Evolutionary conservation across 345 rosid genomes (phyloP).

Genomic region (Hibiscus mutabilis): DNA sequence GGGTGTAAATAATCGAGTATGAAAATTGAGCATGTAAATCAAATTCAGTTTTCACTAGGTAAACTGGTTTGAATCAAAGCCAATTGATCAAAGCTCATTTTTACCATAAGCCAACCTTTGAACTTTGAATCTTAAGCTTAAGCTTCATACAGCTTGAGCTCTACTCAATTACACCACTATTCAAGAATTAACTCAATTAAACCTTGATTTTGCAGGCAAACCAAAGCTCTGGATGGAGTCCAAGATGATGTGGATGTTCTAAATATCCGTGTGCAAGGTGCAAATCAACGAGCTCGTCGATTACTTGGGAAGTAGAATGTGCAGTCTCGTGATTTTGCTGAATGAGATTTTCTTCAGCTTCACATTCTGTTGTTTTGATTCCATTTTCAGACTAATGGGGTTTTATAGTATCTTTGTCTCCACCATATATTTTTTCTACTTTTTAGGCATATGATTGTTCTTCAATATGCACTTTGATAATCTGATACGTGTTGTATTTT

Average conservation of each 20-base stretch:
- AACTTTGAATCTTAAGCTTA: no score
- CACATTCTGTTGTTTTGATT: neutral
- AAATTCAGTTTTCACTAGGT: no score
- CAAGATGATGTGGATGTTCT: slow-evolving; percentile 66
- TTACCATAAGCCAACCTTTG: no score
- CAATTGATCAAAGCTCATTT: no score
- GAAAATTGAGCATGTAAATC: no score
- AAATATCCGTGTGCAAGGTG: slow-evolving; percentile 49
- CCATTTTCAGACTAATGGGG: neutral
- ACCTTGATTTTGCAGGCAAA: slow-evolving; percentile 45
- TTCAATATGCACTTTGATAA: neutral
- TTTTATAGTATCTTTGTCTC: neutral
- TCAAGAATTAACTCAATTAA: neutral
- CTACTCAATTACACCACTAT: neutral
- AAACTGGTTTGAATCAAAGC: no score
- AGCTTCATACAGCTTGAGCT: neutral
- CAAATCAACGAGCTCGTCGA: slow-evolving; percentile 53
- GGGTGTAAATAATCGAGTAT: no score
- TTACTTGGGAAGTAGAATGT: slow-evolving; percentile 63
- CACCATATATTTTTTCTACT: neutral
- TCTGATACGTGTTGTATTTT: neutral
- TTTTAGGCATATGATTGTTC: neutral
- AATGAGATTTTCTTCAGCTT: neutral
- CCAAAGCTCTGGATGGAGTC: slow-evolving; percentile 48
- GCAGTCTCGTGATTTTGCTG: neutral